Conservation (phyloP, 106 monocot genomes). For the Dendrobium nobile region DNA sequence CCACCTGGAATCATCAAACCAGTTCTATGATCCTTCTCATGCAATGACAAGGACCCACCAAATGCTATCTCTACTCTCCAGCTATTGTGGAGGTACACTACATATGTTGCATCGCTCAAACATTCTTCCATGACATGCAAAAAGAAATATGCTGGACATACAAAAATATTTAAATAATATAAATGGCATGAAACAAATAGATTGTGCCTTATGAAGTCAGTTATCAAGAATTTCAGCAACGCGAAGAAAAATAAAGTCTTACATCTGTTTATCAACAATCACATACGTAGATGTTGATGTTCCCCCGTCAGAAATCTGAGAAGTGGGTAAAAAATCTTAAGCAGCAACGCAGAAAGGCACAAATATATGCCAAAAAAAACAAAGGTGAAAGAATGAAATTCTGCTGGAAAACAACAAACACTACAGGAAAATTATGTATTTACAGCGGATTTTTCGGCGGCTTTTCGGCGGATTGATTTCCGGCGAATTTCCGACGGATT, state of each 20-base stretch:
- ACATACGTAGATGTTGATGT: slow-evolving; percentile 91
- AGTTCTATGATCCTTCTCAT: too few relatives aligned
- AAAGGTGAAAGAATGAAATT: neutral
- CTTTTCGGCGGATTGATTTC: too few relatives aligned
- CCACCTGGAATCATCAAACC: too few relatives aligned
- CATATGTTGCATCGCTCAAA: too few relatives aligned
- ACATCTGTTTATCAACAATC: slow-evolving; percentile 92
- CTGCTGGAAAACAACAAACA: neutral
- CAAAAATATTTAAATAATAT: neutral
- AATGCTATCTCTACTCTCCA: too few relatives aligned
- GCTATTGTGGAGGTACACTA: too few relatives aligned
- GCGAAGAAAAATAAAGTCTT: slow-evolving; percentile 17
- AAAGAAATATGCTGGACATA: neutral
- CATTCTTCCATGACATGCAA: neutral
- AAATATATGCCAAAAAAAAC: neutral
- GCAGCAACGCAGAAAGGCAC: neutral
- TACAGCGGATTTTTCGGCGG: too few relatives aligned
- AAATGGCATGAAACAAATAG: neutral
- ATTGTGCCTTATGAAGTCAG: neutral
- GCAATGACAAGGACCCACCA: too few relatives aligned
- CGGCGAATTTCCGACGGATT: too few relatives aligned
- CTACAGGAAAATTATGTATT: too few relatives aligned
- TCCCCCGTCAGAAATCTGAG: slow-evolving; percentile 64
- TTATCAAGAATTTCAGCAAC: neutral
- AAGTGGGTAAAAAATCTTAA: slow-evolving; percentile 11